phyloP scores from a whole-genome alignment of 2,329 filamentous ascomycete species.

The Diplocarpon rosae region DNA sequence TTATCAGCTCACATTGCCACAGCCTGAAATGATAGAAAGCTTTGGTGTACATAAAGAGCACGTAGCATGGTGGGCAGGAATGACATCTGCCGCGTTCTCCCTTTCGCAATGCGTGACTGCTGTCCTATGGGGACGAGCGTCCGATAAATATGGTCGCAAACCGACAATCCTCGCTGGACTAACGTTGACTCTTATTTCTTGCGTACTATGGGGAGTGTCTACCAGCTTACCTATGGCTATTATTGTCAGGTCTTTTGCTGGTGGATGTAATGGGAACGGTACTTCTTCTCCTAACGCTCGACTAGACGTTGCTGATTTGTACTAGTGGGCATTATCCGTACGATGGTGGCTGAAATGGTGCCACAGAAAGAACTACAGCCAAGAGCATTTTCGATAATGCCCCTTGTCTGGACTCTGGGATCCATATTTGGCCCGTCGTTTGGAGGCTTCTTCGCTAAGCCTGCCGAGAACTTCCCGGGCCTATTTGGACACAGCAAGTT shows the following conservation, averaged over 20 bases:
- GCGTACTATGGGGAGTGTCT: conserved; percentile 75
- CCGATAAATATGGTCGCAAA: conserved; percentile 74
- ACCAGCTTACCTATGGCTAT: conserved; percentile 73
- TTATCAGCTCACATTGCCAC: conserved; percentile 24
- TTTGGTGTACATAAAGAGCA: conserved; percentile 62
- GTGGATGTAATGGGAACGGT: conserved; percentile 79
- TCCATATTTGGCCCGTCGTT: conserved; percentile 81
- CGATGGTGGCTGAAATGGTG: conserved; percentile 88
- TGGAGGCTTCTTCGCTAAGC: conserved; percentile 77
- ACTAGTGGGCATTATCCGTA: conserved; percentile 76
- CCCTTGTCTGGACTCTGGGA: conserved; percentile 78
- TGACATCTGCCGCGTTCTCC: conserved; percentile 63
- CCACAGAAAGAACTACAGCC: conserved; percentile 80
- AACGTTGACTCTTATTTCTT: conserved; percentile 68
- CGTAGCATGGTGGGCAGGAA: conserved; percentile 70
- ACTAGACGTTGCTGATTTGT: conserved; percentile 14
- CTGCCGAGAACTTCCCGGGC: conserved; percentile 60
- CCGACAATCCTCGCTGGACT: conserved; percentile 66
- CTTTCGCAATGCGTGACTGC: conserved; percentile 61
- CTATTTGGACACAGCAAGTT: conserved; percentile 58
- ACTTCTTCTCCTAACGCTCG: not conserved
- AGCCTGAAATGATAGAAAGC: conserved; percentile 74
- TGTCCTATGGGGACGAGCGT: conserved; percentile 64
- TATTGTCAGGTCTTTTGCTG: conserved; percentile 62
- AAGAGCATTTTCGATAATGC: conserved; percentile 86